Evolutionary conservation across 1,284 basidiomycete genomes (phyloP), one percentile per base, ranked within the genome.

Genomic region (Stereum hirsutum): DNA sequence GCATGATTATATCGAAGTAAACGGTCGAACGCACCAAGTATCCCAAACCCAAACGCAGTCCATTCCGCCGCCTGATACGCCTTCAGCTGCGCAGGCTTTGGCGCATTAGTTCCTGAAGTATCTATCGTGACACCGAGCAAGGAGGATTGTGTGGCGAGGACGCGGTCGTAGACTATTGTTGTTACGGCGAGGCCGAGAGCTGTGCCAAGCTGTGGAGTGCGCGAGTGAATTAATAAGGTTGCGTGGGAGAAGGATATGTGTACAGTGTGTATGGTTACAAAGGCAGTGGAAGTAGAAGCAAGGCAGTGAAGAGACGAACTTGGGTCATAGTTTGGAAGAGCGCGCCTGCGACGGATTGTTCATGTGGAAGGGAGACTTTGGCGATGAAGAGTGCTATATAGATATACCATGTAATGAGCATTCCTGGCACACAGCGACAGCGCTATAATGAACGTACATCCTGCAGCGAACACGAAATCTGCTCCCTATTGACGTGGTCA

Each of bases 311-410:
- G n/a, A 19, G 15, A 35, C 33, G 17, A n/a, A 35, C 33, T 20
- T 35, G 81, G 3, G 74, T 78, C 74, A 88, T 80, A 23, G 81
- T 85, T 54, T 85, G 81, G 57, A 86, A 87, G 32, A 89, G 50
- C 2, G 78, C 89, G 3, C 86, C 87, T 1, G 83, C 80, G 1
- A 91, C 70, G 54, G 77, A 81, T 58, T 92, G 88, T 55, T 93
- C 89, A 45, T 83, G 72, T 1, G 78, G 78, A 2, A 73, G 60
- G 2, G 78, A 74, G n/a, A 86, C 67, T 47, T 80, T 81, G 0
- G 87, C 78, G 42, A 90, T 75, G 55, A 87, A 91, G 17, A 91
- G 65, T 2, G 78, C 81, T n/a, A n/a, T n/a, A n/a, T n/a, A n/a
- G n/a, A n/a, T n/a, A n/a, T n/a, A n/a, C n/a, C n/a, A n/a, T n/a